Conservation (phyloP, 495 filamentous ascomycete genomes). For the Acidiella bohemica region DNA sequence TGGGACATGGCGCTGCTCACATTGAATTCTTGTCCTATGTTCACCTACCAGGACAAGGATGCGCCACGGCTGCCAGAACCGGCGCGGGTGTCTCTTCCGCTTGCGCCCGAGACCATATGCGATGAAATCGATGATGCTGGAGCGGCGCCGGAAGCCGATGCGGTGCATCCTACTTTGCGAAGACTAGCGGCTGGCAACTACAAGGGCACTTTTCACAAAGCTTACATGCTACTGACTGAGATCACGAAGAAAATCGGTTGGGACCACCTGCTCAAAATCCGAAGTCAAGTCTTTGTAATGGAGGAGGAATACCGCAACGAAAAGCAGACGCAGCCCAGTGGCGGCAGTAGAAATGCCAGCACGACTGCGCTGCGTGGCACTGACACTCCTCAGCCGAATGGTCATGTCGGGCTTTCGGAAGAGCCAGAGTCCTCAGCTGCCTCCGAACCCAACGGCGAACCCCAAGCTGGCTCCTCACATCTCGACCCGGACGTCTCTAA, state of each 20-base stretch:
- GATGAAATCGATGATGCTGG: slow-evolving; percentile 93
- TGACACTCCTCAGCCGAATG: slow-evolving; percentile 49
- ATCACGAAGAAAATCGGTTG: slow-evolving; percentile 92
- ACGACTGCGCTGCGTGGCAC: slow-evolving; percentile 58
- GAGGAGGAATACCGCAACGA: slow-evolving; percentile 94
- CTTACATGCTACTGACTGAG: slow-evolving; percentile 85
- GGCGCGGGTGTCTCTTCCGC: slow-evolving; percentile 69
- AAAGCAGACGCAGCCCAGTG: slow-evolving; percentile 48
- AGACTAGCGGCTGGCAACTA: slow-evolving; percentile 79
- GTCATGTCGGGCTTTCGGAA: slow-evolving; percentile 34
- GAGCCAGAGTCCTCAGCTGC: slow-evolving; percentile 30
- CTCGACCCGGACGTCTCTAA: slow-evolving; percentile 51
- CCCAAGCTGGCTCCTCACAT: slow-evolving; percentile 38
- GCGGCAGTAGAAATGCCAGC: slow-evolving; percentile 56
- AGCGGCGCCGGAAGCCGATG: slow-evolving; percentile 55
- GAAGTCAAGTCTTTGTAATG: slow-evolving; percentile 98
- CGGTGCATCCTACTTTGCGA: slow-evolving; percentile 73
- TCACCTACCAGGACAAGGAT: slow-evolving; percentile 97
- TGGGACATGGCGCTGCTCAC: slow-evolving; percentile 90
- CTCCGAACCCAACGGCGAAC: slow-evolving; percentile 9
- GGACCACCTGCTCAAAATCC: slow-evolving; percentile 84
- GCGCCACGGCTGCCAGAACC: slow-evolving; percentile 87
- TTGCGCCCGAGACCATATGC: slow-evolving; percentile 75
- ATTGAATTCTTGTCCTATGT: slow-evolving; percentile 99
- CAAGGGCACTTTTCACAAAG: slow-evolving; percentile 87